Conservation (phyloP, 2,329 filamentous ascomycete species). For the Falciphora oryzae region DNA sequence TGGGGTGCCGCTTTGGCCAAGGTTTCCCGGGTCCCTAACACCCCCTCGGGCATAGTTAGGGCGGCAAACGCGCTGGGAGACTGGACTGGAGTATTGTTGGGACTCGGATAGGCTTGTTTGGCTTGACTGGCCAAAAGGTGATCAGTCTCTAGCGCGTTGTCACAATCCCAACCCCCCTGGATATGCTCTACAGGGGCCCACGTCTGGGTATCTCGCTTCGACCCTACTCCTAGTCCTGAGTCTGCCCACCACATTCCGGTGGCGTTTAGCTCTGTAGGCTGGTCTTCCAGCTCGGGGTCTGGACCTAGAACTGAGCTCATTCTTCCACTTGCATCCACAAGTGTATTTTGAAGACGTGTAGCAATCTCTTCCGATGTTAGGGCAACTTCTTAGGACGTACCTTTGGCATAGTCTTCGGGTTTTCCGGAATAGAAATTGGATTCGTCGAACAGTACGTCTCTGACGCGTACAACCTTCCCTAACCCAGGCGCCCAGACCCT, state of each 20-base stretch:
- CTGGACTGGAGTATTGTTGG: neutral
- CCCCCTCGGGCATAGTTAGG: neutral
- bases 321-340: neutral
- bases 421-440: neutral
- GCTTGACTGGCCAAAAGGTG: neutral
- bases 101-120: neutral
- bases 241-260: neutral
- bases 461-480: neutral
- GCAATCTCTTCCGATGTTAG: neutral
- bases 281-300: neutral
- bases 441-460: neutral
- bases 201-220: too few species aligned
- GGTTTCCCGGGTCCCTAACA: neutral
- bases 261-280: neutral
- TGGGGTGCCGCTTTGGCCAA: neutral
- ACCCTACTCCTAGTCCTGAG: neutral
- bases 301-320: neutral
- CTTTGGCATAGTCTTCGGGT: neutral
- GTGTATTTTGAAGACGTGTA: neutral
- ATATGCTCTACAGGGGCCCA: too few species aligned
- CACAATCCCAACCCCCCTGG: too few species aligned
- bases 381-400: neutral
- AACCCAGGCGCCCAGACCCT: neutral
- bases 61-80: neutral
- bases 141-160: too few species aligned